Evolutionary conservation across 2,329 filamentous ascomycete genomes (phyloP), one percentile per base, ranked within the genome.

Genomic region (Helicocarpus griseus): DNA sequence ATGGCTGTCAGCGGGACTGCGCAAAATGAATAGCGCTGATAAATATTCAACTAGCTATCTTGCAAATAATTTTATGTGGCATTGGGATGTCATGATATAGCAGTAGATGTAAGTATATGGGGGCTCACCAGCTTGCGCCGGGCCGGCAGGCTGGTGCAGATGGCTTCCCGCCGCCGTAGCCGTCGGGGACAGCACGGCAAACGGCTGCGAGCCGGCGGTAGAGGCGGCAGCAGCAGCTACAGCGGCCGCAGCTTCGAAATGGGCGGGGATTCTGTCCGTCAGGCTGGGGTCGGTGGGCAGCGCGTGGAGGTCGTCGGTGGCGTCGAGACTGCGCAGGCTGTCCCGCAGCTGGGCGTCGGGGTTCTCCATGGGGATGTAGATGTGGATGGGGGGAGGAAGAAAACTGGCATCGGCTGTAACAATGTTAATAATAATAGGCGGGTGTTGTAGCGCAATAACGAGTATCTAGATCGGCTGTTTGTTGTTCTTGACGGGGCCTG

Each of bases 321-420:
- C 31, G 31, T 14, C 44, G 31, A 47, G 44, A 9, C 44, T 24
- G 29, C 19, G 44, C 44, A 47, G 29, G 29, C 14, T 33, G 29
- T 47, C 17, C 19, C 35, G 44, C 29, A 35, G 29, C 29, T 36
- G 44, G 54, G 51, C 48, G 50, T 19, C 41, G 7, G 26, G 26
- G 26, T 29, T 29, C 26, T 44, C 41, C 41, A 44, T 44, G 41
- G 11, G 7, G 40, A 1, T 3, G 7, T 29, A 4, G 22, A 14
- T 24, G 22, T n/a, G n/a, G n/a, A n/a, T n/a, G n/a, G n/a, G n/a
- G n/a, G n/a, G n/a, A n/a, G n/a, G n/a, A n/a, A 43, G 40, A 28
- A 9, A 17, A 14, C 24, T 24, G 24, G 6, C 17, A 14, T n/a
- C 11, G n/a, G 5, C 17, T 6, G 41, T 6, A n/a, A 24, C 11